These are phyloP conservation scores for Fonticula alba DNA, from an alignment of 78 protist species.

Conservation along the genomic window DNA sequence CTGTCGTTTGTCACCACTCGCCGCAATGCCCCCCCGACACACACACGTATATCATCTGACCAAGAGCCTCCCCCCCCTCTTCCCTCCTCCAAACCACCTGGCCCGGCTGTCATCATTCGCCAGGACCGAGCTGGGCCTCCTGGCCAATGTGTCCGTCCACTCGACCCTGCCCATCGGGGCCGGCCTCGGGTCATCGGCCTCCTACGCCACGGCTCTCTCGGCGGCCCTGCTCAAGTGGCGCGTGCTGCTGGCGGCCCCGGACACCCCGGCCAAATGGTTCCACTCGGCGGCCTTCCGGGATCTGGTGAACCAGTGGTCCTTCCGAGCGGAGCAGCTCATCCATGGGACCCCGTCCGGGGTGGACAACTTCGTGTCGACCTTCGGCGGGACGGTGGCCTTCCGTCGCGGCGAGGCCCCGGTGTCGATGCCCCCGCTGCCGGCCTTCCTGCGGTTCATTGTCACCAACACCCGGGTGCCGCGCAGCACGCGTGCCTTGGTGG, in stretches of 20 bases:
- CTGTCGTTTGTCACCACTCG: too few species aligned
- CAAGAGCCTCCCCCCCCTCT: background rate
- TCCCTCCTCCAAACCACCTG: background rate
- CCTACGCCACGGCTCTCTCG: slow-evolving; percentile 9
- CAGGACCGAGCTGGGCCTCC: background rate
- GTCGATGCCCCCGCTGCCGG: background rate
- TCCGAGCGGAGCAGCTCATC: slow-evolving; percentile 3
- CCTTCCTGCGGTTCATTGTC: background rate
- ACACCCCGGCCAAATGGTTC: background rate
- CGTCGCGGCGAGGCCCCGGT: background rate
- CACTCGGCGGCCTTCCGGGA: background rate
- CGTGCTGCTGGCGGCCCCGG: background rate
- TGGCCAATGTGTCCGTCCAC: background rate
- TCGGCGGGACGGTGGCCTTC: background rate
- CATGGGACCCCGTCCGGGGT: slow-evolving; percentile 31
- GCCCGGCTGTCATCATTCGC: background rate
- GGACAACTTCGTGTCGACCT: slow-evolving; percentile 18
- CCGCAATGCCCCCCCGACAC: too few species aligned
- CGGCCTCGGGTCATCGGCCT: slow-evolving; percentile 33
- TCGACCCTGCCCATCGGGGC: slow-evolving; percentile 27
- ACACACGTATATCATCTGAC: too few species aligned
- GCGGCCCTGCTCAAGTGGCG: slow-evolving; percentile 10
- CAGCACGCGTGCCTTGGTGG: slow-evolving; percentile 6
- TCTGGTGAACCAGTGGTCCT: slow-evolving; percentile 26
- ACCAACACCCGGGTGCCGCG: slow-evolving; percentile 16